Base-by-base conservation (phyloP, 108 stramenopile species). In the Cyclotella choctawhatcheeana region DNA sequence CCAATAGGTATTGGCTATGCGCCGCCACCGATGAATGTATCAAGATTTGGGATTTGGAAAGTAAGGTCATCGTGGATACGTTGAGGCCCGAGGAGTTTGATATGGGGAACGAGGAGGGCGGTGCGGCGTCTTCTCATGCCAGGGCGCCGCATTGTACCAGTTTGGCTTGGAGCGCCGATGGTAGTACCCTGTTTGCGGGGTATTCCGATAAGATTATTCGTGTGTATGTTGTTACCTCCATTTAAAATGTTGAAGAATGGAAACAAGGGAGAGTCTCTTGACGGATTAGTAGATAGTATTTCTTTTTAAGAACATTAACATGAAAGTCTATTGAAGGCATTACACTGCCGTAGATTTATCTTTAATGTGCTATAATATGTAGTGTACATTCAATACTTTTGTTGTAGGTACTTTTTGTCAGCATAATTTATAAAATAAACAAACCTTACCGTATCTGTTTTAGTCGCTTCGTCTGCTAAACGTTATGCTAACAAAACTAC, bases 41-140 rank as follows among this genome's bases (percentile, higher is more conserved):
- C 97, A 99, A 97, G 92, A 99, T 99, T 79, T 99, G 98, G 98
- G 99, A 99, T 74, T 84, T 99, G 75, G 99, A 99, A 85, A 85
- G 84, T 81, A 99, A 99, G 97, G 75, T 93, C 58, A 82, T 98
- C 58, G 98, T 99, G 14, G 98, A 96, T 79, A 97, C 97, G 64
- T 86, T 99, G 69, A 83, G 85, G 43, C 98, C 98, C 32, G 92
- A 94, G 71, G 65, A 69, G 43, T 82, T 87, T 64, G 64, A 74
- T 30, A 82, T 79, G 56, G 76, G 73, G n/a, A 40, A 60, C 52
- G 80, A 88, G 54, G 86, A 89, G 48, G 84, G 85, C 50, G 93
- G n/a, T n/a, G n/a, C n/a, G n/a, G n/a, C n/a, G n/a, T n/a, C 92
- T 44, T 58, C 65, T 24, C 61, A 62, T 45, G 29, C 58, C 30